Evolutionary conservation across 352 stramenopile species (phyloP), one percentile per base, ranked within the genome.

Genomic region (Phytophthora capsici): DNA sequence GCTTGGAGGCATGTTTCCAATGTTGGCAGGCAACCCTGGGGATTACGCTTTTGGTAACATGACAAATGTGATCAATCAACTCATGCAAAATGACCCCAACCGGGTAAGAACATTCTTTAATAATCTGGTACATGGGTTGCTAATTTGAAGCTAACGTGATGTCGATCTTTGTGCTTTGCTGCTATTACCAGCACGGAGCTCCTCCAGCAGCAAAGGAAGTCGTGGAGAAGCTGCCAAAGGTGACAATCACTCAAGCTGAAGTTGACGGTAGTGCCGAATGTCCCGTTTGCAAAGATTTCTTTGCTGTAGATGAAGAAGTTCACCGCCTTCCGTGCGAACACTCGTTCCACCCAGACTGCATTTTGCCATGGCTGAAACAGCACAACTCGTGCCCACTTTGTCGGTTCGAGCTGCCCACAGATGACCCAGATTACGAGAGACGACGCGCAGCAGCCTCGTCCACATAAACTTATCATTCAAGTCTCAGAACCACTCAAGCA

Each of bases 321-420:
- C 84, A 88, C 54, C 75, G 83, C 19, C 62, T 96, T 49, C 88
- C 88, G 45, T 96, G 88, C 59, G 53, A 80, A 17, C 88, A 96
- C 54, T 74, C 73, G 23, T 94, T 96, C 54, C 88, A 96, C 57
- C 80, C 86, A 26, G 84, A 96, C 48, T 96, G 88, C 64, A 96
- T 96, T 49, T 69, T 92, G 40, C 88, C 88, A 38, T 96, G 88
- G 88, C 75, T 96, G 36, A 90, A 93, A 58, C 78, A 94, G 77
- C 88, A 96, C 72, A 96, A 96, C 45, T 96, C 88, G 59, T 96
- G 88, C 37, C 88, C 88, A 19, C 81, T 96, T 38, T 96, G 88
- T 45, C 86, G 88, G 43, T 90, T 87, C 45, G 88, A 96, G 61
- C 64, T 96, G 14, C 86, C 88, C 5, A 96, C 88, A 50, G 88